These are phyloP conservation scores for Corchorus olitorius DNA, from an alignment of 345 rosid species.

Conservation along the genomic window DNA sequence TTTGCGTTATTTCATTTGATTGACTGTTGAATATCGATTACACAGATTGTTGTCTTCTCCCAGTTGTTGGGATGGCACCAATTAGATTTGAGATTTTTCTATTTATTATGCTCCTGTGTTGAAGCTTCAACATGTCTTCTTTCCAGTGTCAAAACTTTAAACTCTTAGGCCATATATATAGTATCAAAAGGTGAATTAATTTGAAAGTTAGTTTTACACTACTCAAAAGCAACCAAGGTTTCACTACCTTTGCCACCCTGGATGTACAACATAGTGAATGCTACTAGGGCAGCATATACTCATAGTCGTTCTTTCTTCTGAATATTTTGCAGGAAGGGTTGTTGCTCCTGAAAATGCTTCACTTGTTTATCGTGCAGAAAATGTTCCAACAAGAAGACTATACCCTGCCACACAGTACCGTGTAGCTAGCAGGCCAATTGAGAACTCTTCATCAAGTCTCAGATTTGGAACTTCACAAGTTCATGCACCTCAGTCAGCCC, in stretches of 20 bases:
- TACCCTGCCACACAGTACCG: conserved; percentile 17
- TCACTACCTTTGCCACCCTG: background rate
- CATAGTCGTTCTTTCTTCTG: background rate
- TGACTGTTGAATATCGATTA: background rate
- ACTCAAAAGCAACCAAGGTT: too few relatives aligned
- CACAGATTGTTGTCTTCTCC: background rate
- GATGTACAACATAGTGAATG: background rate
- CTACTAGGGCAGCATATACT: background rate
- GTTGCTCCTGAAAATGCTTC: conserved; percentile 27
- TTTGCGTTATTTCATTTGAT: background rate
- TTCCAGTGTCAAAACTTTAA: background rate
- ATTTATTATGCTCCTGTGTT: too few relatives aligned
- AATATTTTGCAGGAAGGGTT: conserved; percentile 29
- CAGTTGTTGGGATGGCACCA: too few relatives aligned
- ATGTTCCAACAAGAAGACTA: conserved; percentile 17
- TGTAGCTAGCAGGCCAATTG: conserved; percentile 17
- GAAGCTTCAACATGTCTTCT: background rate
- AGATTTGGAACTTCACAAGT: conserved; percentile 18
- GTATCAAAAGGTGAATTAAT: too few relatives aligned
- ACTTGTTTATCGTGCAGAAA: conserved; percentile 23
- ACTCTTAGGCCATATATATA: too few relatives aligned
- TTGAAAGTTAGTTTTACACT: too few relatives aligned
- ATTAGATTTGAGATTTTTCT: too few relatives aligned
- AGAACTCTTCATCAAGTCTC: conserved; percentile 24
- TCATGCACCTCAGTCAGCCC: conserved; percentile 17